Evolutionary conservation across 1,139 yeast species (phyloP).

Genomic region (Kurtzmaniella quercitrusa): DNA sequence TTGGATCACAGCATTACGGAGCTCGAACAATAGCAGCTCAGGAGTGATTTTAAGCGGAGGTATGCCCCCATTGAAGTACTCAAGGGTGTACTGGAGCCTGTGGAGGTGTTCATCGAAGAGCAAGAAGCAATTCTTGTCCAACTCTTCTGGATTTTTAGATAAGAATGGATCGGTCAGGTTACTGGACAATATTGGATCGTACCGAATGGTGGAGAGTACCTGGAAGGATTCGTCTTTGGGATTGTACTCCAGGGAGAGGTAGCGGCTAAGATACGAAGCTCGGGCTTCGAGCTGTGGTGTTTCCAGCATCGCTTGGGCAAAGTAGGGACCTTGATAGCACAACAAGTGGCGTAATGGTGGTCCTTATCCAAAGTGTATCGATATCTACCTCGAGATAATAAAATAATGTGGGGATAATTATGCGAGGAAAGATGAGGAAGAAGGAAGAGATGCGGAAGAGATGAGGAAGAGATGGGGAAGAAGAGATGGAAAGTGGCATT

Average conservation of each 20-base stretch:
- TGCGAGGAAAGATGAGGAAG: not conserved
- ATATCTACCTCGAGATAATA: too few species aligned
- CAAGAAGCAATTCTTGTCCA: constrained; percentile 44
- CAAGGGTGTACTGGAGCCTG: constrained; percentile 51
- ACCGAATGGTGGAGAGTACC: constrained; percentile 64
- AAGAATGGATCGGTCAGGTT: constrained; percentile 63
- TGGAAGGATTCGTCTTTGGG: constrained; percentile 37
- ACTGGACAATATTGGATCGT: constrained; percentile 53
- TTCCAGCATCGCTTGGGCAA: not conserved
- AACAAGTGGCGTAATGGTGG: too few species aligned
- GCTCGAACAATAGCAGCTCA: constrained; percentile 35
- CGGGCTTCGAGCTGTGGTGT: not conserved
- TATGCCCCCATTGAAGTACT: constrained; percentile 43
- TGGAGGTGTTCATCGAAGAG: constrained; percentile 60
- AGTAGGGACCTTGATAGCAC: too few species aligned
- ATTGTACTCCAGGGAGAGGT: constrained; percentile 16
- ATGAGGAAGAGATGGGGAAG: too few species aligned
- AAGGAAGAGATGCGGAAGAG: too few species aligned
- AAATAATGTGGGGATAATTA: not conserved
- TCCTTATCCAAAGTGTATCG: too few species aligned
- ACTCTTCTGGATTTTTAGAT: constrained; percentile 24
- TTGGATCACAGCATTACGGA: constrained; percentile 26
- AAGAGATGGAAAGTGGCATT: too few species aligned
- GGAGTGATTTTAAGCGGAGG: constrained; percentile 34
- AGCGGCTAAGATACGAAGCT: constrained; percentile 8